These are phyloP conservation scores for Globisporangium cystogenes DNA, from an alignment of 352 stramenopile species.

Conservation along the genomic window DNA sequence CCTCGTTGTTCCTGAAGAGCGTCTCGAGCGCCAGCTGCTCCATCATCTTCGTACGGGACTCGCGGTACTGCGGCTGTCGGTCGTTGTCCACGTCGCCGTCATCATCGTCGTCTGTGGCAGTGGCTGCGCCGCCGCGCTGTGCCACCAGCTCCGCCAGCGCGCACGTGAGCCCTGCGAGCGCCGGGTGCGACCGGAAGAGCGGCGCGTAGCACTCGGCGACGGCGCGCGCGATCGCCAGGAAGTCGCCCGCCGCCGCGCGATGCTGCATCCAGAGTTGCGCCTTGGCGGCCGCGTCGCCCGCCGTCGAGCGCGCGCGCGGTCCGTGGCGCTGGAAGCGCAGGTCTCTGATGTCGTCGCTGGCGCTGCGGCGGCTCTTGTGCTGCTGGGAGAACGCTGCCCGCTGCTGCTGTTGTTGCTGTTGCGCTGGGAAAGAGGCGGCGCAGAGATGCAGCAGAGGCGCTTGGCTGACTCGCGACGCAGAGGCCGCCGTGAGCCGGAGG, in stretches of 20 bases:
- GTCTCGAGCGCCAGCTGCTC: slow-evolving; percentile 13
- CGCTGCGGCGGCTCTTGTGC: neutral
- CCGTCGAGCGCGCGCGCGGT: neutral
- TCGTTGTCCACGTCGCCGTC: neutral
- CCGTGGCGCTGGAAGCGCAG: slow-evolving; percentile 10
- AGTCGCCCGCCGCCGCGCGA: slow-evolving; percentile 3
- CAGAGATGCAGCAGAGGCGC: slow-evolving; percentile 3
- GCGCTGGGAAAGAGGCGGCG: neutral
- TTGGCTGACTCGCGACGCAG: neutral
- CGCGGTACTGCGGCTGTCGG: slow-evolving; percentile 3
- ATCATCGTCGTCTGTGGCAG: neutral
- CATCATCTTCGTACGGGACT: slow-evolving; percentile 10
- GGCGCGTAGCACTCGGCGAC: slow-evolving; percentile 14
- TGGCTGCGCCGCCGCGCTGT: neutral
- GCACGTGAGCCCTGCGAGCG: slow-evolving; percentile 2
- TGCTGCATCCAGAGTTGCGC: slow-evolving; percentile 8
- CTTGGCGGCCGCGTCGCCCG: neutral
- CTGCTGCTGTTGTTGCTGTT: neutral
- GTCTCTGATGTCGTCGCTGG: slow-evolving; percentile 2
- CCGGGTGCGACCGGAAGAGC: slow-evolving; percentile 8
- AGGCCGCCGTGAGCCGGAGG: neutral
- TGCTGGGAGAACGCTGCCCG: slow-evolving; percentile 3
- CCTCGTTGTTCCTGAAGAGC: slow-evolving; percentile 4
- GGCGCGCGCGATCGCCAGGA: slow-evolving; percentile 5
- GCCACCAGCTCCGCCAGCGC: neutral